A percentile compares a stretch with the other conserved stretches of the same genome.
Conservation (phyloP, 1,284 basidiomycete genomes). For the Pseudozyma sp. region DNA sequence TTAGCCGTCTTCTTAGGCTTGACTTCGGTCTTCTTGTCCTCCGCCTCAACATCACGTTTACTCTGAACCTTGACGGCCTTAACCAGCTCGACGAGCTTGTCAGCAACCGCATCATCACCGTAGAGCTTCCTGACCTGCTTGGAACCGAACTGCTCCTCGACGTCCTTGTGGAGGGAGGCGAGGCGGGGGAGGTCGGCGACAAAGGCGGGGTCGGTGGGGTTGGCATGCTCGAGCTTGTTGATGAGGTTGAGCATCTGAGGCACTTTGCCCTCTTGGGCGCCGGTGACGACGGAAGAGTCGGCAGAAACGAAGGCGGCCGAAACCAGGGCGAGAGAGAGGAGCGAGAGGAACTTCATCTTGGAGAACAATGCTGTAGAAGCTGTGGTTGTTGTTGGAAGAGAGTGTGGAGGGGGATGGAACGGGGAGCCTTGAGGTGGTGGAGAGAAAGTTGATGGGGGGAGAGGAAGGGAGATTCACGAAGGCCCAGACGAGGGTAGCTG, state of each 20-base stretch:
- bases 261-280: conserved; percentile 22
- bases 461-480: neutral
- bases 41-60: conserved; percentile 3
- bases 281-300: conserved; percentile 15
- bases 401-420: neutral
- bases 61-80: conserved; percentile 8
- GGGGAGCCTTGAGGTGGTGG: conserved; percentile 8
- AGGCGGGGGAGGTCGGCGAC: conserved; percentile 10
- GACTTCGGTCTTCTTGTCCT: conserved; percentile 9
- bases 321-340: conserved; percentile 24
- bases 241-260: conserved; percentile 29
- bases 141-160: conserved; percentile 16
- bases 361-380: conserved; percentile 15
- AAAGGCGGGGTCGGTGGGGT: conserved; percentile 17
- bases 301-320: conserved; percentile 21
- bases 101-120: conserved; percentile 15
- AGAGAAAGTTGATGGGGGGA: conserved; percentile 2
- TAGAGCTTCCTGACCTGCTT: conserved; percentile 17
- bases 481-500: neutral
- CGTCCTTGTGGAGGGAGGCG: conserved; percentile 28
- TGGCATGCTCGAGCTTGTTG: conserved; percentile 36
- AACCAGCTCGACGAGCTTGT: conserved; percentile 25
- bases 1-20: neutral
- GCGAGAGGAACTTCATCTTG: conserved; percentile 34
- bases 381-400: conserved; percentile 4